Conservation (phyloP, 2,329 filamentous ascomycete genomes). For the Sarocladium brachiariae region DNA sequence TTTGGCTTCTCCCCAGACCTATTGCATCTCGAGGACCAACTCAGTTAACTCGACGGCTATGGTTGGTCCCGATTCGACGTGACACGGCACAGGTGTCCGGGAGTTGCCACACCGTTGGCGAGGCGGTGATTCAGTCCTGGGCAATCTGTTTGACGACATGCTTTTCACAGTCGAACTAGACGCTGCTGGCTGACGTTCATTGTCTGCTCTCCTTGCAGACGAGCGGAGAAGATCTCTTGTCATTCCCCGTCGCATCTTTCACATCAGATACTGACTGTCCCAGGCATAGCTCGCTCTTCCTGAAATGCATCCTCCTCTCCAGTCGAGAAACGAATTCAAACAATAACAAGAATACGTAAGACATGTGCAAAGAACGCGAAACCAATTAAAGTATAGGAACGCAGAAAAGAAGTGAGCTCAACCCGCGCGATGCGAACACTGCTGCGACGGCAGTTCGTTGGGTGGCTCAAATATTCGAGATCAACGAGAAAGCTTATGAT, state of each 20-base stretch:
- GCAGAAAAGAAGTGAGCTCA: not conserved
- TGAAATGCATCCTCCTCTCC: not conserved
- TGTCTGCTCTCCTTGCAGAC: not conserved
- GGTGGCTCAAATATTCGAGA: not conserved
- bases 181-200: not conserved
- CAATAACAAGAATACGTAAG: not conserved
- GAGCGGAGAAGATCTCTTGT: not conserved
- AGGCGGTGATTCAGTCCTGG: not conserved
- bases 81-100: too few relatives aligned
- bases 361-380: not conserved
- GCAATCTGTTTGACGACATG: not conserved
- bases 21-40: too few relatives aligned
- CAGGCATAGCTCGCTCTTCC: not conserved
- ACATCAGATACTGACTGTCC: not conserved
- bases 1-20: too few relatives aligned
- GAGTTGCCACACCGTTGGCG: constrained; percentile 1
- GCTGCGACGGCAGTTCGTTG: not conserved
- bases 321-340: not conserved
- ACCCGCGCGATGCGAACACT: not conserved
- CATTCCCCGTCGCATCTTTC: not conserved
- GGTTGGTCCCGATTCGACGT: too few relatives aligned
- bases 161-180: not conserved
- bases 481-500: not conserved
- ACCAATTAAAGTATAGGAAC: constrained; percentile 1
- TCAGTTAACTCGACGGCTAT: too few relatives aligned